Percentiles rank a stretch among this genome's conserved stretches.
phyloP scores from a whole-genome alignment of 169 alveolate genomes.

The Cryptosporidium sp. region DNA sequence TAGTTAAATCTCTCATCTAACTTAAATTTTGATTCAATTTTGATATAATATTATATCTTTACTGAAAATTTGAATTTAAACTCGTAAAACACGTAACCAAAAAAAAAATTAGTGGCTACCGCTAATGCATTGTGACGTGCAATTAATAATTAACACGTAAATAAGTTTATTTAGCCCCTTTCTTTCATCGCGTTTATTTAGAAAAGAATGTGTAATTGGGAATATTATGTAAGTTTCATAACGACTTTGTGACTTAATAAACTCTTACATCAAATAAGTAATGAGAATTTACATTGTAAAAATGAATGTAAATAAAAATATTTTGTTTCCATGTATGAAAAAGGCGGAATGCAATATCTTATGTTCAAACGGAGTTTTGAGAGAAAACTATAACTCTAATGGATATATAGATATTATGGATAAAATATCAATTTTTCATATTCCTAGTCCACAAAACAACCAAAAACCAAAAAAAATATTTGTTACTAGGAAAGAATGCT shows the following conservation, averaged over 20 bases:
- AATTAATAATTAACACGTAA: conserved; percentile 37
- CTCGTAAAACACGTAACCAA: not conserved
- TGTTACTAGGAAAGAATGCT: conserved; percentile 46
- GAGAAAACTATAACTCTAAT: not conserved
- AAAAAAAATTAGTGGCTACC: conserved; percentile 40
- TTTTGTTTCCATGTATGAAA: conserved; percentile 14
- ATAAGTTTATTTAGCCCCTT: not conserved
- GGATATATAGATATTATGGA: conserved; percentile 23
- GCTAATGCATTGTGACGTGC: conserved; percentile 64
- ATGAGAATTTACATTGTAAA: not conserved
- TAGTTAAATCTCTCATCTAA: not conserved
- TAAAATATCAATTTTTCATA: conserved; percentile 31
- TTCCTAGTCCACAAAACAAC: conserved; percentile 32
- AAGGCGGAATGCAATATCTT: conserved; percentile 8
- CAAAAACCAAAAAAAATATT: conserved; percentile 52
- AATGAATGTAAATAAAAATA: conserved; percentile 5
- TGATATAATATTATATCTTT: not conserved
- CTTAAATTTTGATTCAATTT: no score
- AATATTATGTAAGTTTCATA: conserved; percentile 1
- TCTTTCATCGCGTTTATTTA: not conserved
- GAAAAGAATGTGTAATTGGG: not conserved
- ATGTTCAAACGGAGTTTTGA: not conserved
- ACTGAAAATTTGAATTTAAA: not conserved
- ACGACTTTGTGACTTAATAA: not conserved
- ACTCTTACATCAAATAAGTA: not conserved